These are phyloP conservation scores for Serendipita indica DNA, from an alignment of 768 basidiomycete genomes.

Conservation along the genomic window DNA sequence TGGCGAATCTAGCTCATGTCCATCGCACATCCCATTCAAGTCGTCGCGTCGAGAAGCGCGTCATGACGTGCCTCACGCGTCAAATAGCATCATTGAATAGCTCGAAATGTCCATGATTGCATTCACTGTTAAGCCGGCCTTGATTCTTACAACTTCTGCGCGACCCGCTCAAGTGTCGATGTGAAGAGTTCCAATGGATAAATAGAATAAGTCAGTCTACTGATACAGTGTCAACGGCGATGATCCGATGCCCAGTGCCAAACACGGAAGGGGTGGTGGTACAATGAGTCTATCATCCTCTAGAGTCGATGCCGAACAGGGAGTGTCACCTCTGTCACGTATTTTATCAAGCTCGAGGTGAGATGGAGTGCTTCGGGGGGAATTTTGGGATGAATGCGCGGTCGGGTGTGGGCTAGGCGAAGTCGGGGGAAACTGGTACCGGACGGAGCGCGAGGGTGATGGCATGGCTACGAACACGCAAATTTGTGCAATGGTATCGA, in stretches of 20 bases:
- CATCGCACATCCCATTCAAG: no score
- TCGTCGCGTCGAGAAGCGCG: no score
- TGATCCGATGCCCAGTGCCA: neutral
- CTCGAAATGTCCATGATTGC: no score
- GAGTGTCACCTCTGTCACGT: no score
- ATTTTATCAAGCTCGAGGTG: no score
- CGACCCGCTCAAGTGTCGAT: no score
- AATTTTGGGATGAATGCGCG: neutral
- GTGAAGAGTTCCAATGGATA: neutral
- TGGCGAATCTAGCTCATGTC: no score
- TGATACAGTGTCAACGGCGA: conserved; percentile 6
- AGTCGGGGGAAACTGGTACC: neutral
- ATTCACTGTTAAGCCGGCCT: no score
- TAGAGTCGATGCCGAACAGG: neutral
- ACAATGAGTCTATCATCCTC: neutral
- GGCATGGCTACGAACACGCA: neutral
- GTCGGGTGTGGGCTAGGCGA: neutral
- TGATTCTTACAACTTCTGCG: no score
- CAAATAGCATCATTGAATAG: no score
- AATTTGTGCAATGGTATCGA: neutral
- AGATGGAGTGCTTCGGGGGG: neutral
- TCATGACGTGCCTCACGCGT: no score
- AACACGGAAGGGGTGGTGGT: neutral
- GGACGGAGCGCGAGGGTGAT: neutral
- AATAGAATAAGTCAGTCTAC: neutral